phyloP scores from a whole-genome alignment of 176 grass and related monocot genomes.

The Zoysia japonica region DNA sequence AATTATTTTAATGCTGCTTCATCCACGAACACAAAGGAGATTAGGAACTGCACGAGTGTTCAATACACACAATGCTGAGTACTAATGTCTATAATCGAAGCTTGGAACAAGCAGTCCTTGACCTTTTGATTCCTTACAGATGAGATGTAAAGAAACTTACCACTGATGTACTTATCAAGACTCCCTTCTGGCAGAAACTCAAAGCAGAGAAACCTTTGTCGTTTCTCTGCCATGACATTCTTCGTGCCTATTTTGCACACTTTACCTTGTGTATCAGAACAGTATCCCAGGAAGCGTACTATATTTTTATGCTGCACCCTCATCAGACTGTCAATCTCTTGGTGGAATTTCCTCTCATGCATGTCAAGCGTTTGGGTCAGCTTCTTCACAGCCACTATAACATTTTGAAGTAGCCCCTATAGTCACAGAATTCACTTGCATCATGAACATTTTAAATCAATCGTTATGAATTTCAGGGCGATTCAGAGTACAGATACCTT shows the following conservation, averaged over 20 bases:
- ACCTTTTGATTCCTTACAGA: too few relatives aligned
- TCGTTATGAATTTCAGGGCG: not conserved
- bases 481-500: not conserved
- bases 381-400: constrained; percentile 5
- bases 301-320: not conserved
- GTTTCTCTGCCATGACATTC: not conserved
- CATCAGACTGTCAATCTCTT: not conserved
- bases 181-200: not conserved
- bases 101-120: too few relatives aligned
- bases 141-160: not conserved
- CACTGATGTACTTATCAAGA: not conserved
- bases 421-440: not conserved
- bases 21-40: too few relatives aligned
- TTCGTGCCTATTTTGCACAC: not conserved
- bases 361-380: not conserved
- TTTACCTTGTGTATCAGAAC: not conserved
- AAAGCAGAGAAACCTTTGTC: constrained; percentile 1
- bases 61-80: too few relatives aligned
- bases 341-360: not conserved
- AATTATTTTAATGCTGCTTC: too few relatives aligned
- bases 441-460: not conserved
- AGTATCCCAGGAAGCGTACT: not conserved
- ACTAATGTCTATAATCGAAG: too few relatives aligned
- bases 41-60: too few relatives aligned
- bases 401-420: not conserved